Evolutionary conservation across 495 filamentous ascomycete species (phyloP).

Genomic region (Neurospora pannonica): DNA sequence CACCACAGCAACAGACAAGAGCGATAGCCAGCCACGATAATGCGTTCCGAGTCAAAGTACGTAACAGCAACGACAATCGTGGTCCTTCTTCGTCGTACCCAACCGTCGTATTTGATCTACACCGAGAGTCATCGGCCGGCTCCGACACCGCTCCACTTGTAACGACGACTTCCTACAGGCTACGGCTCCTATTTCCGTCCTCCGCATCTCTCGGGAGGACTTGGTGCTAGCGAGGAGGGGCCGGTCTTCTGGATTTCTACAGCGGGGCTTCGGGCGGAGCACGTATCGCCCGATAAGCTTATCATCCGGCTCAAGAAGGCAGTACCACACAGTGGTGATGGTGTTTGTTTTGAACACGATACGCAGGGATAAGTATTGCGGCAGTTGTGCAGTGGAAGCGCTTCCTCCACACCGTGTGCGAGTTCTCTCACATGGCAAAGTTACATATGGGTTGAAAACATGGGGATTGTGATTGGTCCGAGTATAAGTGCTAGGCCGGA

Average conservation of each 20-base stretch:
- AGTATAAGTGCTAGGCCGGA: background rate
- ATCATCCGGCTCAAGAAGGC: background rate
- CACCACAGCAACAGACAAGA: background rate
- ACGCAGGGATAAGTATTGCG: background rate
- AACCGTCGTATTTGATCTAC: background rate
- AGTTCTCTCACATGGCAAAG: background rate
- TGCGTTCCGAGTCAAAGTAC: background rate
- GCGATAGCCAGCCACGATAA: background rate
- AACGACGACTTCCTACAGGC: background rate
- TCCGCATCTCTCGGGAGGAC: conserved; percentile 4
- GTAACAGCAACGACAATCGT: background rate
- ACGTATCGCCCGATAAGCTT: background rate
- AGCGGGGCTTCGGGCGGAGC: background rate
- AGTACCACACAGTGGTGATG: background rate
- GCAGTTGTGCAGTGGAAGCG: background rate
- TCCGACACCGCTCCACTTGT: background rate
- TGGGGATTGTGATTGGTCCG: background rate
- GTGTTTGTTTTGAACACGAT: background rate
- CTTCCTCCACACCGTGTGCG: background rate
- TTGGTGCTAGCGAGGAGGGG: background rate
- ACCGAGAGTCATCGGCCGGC: background rate
- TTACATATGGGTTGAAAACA: background rate
- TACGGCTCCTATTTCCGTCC: background rate
- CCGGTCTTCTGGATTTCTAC: background rate
- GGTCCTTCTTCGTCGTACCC: background rate